Conservation (phyloP, 2,329 filamentous ascomycete species). For the Penicillium sp. region DNA sequence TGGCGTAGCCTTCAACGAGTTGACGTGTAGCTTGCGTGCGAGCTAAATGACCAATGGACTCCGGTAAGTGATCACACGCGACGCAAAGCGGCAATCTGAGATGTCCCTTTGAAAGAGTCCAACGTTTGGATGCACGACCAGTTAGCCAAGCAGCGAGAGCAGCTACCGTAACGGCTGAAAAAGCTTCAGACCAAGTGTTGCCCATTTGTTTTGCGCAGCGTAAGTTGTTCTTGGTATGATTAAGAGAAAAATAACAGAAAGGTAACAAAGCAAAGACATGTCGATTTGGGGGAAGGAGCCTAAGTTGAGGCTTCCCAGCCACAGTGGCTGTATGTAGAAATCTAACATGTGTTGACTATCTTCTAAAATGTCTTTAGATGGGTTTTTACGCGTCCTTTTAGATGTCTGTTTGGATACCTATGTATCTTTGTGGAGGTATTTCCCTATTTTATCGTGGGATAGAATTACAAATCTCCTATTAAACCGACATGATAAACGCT, state of each 20-base stretch:
- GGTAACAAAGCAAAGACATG: not conserved
- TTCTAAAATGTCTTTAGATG: not conserved
- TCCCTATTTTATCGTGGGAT: not conserved
- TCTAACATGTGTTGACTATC: not conserved
- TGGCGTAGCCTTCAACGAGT: too few relatives aligned
- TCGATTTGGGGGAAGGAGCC: conserved; percentile 1
- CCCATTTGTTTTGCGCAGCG: not conserved
- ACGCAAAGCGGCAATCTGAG: too few relatives aligned
- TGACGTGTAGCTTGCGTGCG: too few relatives aligned
- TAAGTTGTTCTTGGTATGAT: not conserved
- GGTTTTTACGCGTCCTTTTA: not conserved
- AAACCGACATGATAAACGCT: not conserved
- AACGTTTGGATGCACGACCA: too few relatives aligned
- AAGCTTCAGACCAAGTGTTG: not conserved
- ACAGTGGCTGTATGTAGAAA: conserved; percentile 1
- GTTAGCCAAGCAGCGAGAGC: too few relatives aligned
- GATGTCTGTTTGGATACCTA: not conserved
- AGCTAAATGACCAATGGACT: too few relatives aligned
- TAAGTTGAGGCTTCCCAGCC: conserved; percentile 8
- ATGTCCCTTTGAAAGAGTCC: too few relatives aligned
- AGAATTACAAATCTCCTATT: conserved; percentile 7
- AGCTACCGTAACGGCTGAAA: too few relatives aligned
- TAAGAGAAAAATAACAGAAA: not conserved
- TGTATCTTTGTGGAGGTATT: not conserved
- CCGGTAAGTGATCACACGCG: too few relatives aligned